phyloP scores from a whole-genome alignment of 202 grass and related monocot genomes.

The Digitaria exilis region DNA sequence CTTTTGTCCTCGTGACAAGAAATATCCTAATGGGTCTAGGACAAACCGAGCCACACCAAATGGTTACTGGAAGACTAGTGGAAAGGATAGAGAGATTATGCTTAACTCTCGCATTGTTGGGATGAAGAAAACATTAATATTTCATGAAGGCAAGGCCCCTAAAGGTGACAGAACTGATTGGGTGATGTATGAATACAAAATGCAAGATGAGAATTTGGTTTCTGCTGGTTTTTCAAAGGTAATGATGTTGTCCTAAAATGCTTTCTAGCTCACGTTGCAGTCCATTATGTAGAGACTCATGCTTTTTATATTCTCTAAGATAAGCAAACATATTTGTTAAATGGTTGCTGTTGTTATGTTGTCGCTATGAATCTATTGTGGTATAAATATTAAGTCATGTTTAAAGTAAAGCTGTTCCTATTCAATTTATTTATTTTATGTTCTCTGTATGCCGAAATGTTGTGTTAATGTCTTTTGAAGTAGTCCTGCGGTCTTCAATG shows the following conservation, averaged over 20 bases:
- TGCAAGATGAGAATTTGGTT: constrained; percentile 53
- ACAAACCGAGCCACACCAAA: constrained; percentile 79
- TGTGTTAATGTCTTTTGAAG: neutral
- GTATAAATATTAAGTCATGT: neutral
- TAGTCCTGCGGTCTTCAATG: neutral
- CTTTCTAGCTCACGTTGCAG: neutral
- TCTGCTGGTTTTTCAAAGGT: constrained; percentile 76
- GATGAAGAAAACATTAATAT: constrained; percentile 84
- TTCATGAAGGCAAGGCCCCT: constrained; percentile 85
- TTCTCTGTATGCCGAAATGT: neutral
- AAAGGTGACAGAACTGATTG: constrained; percentile 81
- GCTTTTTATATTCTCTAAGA: neutral
- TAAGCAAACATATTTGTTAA: neutral
- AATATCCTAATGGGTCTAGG: constrained; percentile 83
- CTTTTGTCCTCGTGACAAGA: constrained; percentile 82
- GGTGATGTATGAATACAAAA: constrained; percentile 98
- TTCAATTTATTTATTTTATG: neutral
- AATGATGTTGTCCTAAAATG: neutral
- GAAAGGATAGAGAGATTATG: constrained; percentile 70
- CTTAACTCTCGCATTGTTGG: constrained; percentile 71
- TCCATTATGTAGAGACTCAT: neutral
- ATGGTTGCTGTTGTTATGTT: neutral
- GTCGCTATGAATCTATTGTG: neutral
- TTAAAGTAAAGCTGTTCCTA: neutral
- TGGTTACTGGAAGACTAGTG: constrained; percentile 97